These are phyloP conservation scores for Calonectria hongkongensis DNA, from an alignment of 2,329 filamentous ascomycete species.

Conservation along the genomic window DNA sequence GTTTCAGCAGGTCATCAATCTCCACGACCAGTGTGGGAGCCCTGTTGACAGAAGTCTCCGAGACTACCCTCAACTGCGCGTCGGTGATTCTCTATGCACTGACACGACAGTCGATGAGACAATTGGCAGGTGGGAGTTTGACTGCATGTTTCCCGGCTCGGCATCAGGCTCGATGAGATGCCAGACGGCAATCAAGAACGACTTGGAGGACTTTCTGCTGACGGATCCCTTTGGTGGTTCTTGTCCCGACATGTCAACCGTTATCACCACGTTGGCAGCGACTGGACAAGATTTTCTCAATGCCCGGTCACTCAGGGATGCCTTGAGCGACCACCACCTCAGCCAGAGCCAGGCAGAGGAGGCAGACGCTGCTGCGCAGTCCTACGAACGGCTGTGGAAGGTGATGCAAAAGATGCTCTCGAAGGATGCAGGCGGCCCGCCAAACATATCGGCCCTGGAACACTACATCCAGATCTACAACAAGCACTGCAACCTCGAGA, in stretches of 20 bases:
- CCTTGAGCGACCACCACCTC: conserved; percentile 53
- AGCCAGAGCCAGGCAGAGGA: conserved; percentile 45
- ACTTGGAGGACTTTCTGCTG: conserved; percentile 58
- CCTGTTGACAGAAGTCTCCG: conserved; percentile 53
- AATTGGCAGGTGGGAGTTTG: conserved; percentile 59
- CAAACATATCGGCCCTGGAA: conserved; percentile 50
- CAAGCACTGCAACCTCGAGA: conserved; percentile 53
- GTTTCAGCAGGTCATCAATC: conserved; percentile 58
- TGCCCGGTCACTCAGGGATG: conserved; percentile 50
- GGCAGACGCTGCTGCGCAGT: conserved; percentile 53
- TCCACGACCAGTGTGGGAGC: conserved; percentile 61
- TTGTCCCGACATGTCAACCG: conserved; percentile 60
- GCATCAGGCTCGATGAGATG: conserved; percentile 56
- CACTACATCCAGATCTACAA: conserved; percentile 59
- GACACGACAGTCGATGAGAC: conserved; percentile 54
- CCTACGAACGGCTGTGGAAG: conserved; percentile 57
- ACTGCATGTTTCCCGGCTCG: conserved; percentile 60
- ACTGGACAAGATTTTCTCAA: conserved; percentile 57
- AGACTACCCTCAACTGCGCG: conserved; percentile 55
- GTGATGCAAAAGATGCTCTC: conserved; percentile 58
- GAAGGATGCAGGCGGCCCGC: conserved; percentile 41
- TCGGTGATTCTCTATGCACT: conserved; percentile 58
- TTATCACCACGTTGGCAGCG: conserved; percentile 58
- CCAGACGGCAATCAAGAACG: conserved; percentile 57
- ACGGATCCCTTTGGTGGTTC: conserved; percentile 60